Conservation (phyloP, 1,139 yeast genomes). For the Geotrichum fermentans region DNA sequence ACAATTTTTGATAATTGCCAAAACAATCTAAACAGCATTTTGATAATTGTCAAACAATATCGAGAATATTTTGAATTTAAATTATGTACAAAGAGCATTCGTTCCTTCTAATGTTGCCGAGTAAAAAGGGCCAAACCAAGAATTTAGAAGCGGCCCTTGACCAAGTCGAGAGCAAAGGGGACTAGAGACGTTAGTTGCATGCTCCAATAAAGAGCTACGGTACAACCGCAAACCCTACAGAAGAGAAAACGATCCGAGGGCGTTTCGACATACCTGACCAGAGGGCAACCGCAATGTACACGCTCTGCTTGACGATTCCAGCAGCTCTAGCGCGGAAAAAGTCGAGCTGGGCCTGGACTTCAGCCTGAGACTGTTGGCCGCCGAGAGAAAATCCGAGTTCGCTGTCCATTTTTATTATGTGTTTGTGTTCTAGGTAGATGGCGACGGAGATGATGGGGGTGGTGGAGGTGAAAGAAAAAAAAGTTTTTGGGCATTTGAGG, state of each 20-base stretch:
- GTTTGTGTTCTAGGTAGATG: slow-evolving; percentile 1
- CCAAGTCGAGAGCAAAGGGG: slow-evolving; percentile 40
- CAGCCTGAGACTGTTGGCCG: slow-evolving; percentile 69
- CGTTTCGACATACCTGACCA: slow-evolving; percentile 48
- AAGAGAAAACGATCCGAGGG: neutral
- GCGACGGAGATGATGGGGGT: slow-evolving; percentile 7
- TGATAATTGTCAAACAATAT: no score
- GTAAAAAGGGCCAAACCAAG: no score
- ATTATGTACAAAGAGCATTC: slow-evolving; percentile 2
- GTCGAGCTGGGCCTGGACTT: slow-evolving; percentile 74
- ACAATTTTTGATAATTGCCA: no score
- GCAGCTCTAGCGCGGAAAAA: slow-evolving; percentile 65
- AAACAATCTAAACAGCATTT: no score
- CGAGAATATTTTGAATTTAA: neutral
- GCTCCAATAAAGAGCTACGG: no score
- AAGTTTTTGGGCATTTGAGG: no score
- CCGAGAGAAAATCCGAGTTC: slow-evolving; percentile 47
- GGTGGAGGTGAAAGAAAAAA: slow-evolving; percentile 3
- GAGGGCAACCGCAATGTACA: slow-evolving; percentile 66
- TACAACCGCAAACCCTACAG: no score
- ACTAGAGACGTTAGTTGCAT: slow-evolving; percentile 26
- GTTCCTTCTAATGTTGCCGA: neutral
- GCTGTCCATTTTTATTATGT: slow-evolving; percentile 12
- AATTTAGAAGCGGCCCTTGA: slow-evolving; percentile 38
- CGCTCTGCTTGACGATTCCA: slow-evolving; percentile 63